phyloP scores from a whole-genome alignment of 2,329 filamentous ascomycete species.

The Trichoderma hamatum region DNA sequence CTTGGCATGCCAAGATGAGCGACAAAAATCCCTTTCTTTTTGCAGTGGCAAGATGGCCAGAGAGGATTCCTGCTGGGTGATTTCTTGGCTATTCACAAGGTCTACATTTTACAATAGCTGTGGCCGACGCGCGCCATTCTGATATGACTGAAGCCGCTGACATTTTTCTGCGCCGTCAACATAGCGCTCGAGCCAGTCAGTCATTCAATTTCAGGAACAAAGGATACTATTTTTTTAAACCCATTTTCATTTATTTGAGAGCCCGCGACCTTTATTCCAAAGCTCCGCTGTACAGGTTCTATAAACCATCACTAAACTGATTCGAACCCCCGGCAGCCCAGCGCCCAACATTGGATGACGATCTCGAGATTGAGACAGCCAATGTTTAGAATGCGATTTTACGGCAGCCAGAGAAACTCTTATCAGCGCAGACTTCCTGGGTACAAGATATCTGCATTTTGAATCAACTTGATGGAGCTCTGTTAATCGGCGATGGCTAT shows the following conservation, averaged over 20 bases:
- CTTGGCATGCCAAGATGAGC: conserved; percentile 12
- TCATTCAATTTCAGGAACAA: background rate
- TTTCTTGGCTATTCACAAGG: background rate
- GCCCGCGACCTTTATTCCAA: background rate
- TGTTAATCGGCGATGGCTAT: no score
- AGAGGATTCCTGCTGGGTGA: background rate
- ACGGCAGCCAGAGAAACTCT: background rate
- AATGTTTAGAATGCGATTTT: background rate
- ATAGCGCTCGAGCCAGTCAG: background rate
- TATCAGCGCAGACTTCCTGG: background rate
- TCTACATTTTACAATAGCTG: background rate
- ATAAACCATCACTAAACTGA: background rate
- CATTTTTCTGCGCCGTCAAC: background rate
- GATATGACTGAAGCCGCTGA: background rate
- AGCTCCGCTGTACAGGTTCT: background rate
- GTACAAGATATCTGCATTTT: background rate
- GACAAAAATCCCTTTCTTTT: conserved; percentile 8
- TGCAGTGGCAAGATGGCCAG: background rate
- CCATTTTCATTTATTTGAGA: background rate
- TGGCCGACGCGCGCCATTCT: background rate
- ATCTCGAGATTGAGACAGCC: background rate
- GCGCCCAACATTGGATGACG: background rate
- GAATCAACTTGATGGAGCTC: background rate
- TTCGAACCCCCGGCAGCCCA: background rate
- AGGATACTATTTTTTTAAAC: background rate